A percentile compares a stretch with the other conserved stretches of the same genome.
These are phyloP conservation scores for Plectranthus barbatus DNA, from an alignment of 257 asterid genomes.

Conservation along the genomic window DNA sequence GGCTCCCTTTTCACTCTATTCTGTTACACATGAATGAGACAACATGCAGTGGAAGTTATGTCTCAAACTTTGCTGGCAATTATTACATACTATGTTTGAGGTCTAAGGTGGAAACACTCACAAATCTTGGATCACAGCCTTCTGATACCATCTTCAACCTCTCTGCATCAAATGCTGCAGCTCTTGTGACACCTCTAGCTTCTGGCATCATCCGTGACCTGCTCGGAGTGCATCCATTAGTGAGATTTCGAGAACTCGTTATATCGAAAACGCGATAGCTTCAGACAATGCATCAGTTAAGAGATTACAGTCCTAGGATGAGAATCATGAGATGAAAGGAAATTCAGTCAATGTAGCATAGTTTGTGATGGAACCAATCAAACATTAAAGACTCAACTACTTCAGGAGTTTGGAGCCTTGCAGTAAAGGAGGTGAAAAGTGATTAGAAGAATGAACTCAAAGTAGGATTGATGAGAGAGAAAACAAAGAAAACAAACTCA, in stretches of 20 bases:
- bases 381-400: neutral
- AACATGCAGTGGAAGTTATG: neutral
- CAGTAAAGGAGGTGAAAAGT: constrained; percentile 5
- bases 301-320: too few relatives aligned
- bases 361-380: neutral
- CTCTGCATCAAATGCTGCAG: constrained; percentile 61
- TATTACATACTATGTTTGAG: too few relatives aligned
- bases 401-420: neutral
- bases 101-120: constrained; percentile 35
- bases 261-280: neutral
- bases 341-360: neutral
- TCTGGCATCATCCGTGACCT: constrained; percentile 65
- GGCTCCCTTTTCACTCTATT: constrained; percentile 43
- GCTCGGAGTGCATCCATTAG: constrained; percentile 5
- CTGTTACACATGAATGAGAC: constrained; percentile 25
- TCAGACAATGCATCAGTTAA: neutral
- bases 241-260: neutral
- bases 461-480: neutral
- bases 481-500: neutral
- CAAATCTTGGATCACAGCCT: constrained; percentile 47
- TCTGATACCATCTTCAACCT: constrained; percentile 52
- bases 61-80: too few relatives aligned
- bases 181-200: constrained; percentile 51
- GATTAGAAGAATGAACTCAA: neutral
- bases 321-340: too few relatives aligned